Base-by-base conservation (phyloP, 768 basidiomycete genomes). In the Punctularia strigosozonata region DNA sequence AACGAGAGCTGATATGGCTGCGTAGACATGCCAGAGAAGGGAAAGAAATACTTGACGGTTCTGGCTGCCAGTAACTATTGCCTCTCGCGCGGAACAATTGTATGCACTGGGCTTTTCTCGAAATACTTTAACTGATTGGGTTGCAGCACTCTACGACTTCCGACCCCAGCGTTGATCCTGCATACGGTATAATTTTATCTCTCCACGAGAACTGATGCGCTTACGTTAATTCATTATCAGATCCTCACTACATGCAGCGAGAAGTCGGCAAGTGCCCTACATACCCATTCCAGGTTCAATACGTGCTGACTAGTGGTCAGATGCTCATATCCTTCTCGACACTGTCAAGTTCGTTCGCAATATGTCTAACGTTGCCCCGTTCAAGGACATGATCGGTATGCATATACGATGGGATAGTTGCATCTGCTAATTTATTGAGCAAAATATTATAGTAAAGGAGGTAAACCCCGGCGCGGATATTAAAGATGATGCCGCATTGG, bases 81-180 rank as follows among this genome's bases (percentile, higher is more conserved):
- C 2, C 61, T 71, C 44, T 69, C 66, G 7, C 53, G 71, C 10
- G 73, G 74, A 1, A 60, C 65, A 0, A 66, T 75, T 41, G 70
- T 70, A 36, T 26, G 65, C 55, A 6, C 19, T 23, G 10, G 13
- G 20, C 33, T 34, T 20, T 8, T 8, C 18, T 25, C 13, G n/a
- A n/a, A n/a, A 3, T 13, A 31, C 14, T 15, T 23, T 26, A n/a
- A 13, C 13, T 35, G 4, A 20, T 33, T 24, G 20, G 12, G 3
- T 33, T 37, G 51, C 56, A 58, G 54, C 55, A 58, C 38, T 50
- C 58, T 5, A 44, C 34, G 1, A 59, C 58, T 12, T 38, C 39
- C 6, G 55, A 64, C 33, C 55, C 59, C 1, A n/a, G 36, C 6
- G 44, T 37, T 4, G 48, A 52, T 12, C 57, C 59, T 0, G 50